phyloP scores from a whole-genome alignment of 441 rosid genomes.

The Adansonia madagascariensis region DNA sequence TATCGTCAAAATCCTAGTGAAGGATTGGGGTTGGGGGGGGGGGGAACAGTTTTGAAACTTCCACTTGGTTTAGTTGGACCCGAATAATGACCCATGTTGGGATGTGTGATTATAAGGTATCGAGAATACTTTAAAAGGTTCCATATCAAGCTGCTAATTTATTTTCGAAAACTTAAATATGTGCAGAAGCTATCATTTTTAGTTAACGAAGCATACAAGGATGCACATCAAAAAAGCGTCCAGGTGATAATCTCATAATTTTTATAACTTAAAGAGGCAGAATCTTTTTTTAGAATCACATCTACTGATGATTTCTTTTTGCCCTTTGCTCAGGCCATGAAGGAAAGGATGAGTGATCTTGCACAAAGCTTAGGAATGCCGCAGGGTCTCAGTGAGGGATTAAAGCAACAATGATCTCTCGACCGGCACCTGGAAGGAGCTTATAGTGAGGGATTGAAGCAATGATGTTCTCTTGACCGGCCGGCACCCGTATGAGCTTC shows the following conservation, averaged over 20 bases:
- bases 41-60: background rate
- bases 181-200: conserved; percentile 76
- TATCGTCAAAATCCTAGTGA: background rate
- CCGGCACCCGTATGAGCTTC: conserved; percentile 18
- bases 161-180: background rate
- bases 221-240: conserved; percentile 90
- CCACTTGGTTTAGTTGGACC: background rate
- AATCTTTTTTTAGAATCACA: background rate
- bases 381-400: conserved; percentile 66
- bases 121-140: conserved; percentile 6
- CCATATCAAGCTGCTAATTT: background rate
- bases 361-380: conserved; percentile 97
- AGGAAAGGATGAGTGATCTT: conserved; percentile 89
- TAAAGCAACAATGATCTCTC: conserved; percentile 45
- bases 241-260: conserved; percentile 46
- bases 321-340: conserved; percentile 67
- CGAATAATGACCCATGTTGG: background rate
- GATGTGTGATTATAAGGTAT: conserved; percentile 11
- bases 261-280: background rate
- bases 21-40: too few relatives aligned
- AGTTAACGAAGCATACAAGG: conserved; percentile 87
- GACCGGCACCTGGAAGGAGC: background rate
- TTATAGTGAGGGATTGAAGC: conserved; percentile 59
- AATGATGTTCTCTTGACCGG: conserved; percentile 21
- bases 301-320: background rate